Percentiles rank a stretch among this genome's conserved stretches.
phyloP scores from a whole-genome alignment of 2,329 filamentous ascomycete genomes.

The Apiospora kogelbergensis region DNA sequence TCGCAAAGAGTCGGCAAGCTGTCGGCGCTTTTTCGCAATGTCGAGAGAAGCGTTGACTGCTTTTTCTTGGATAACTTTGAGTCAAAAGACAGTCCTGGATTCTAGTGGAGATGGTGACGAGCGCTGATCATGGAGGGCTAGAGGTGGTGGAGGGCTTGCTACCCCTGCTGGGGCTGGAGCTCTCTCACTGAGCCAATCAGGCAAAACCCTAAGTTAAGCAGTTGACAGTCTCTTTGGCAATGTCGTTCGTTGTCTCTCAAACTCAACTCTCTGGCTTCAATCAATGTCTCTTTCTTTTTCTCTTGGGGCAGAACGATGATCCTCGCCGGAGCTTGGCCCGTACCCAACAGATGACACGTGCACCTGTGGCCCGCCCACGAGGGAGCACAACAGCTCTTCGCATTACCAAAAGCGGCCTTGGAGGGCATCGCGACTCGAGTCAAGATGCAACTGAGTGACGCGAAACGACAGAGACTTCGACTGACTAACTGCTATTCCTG shows the following conservation, averaged over 20 bases:
- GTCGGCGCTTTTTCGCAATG: not conserved
- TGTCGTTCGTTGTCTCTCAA: no score
- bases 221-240: no score
- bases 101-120: not conserved
- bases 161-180: not conserved
- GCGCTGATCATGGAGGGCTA: not conserved
- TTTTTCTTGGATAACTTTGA: not conserved
- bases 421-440: not conserved
- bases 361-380: not conserved
- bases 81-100: not conserved
- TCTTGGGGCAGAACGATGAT: not conserved
- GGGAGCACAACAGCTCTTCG: not conserved
- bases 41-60: not conserved
- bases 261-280: no score
- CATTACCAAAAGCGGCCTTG: not conserved
- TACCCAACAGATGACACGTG: not conserved
- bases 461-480: not conserved
- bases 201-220: not conserved
- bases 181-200: not conserved
- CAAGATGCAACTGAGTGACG: not conserved
- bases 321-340: not conserved
- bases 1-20: not conserved
- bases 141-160: not conserved
- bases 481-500: slow-evolving; percentile 9
- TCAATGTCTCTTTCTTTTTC: not conserved